Base-by-base conservation (phyloP, 106 monocot species). In the Allium cepa region DNA sequence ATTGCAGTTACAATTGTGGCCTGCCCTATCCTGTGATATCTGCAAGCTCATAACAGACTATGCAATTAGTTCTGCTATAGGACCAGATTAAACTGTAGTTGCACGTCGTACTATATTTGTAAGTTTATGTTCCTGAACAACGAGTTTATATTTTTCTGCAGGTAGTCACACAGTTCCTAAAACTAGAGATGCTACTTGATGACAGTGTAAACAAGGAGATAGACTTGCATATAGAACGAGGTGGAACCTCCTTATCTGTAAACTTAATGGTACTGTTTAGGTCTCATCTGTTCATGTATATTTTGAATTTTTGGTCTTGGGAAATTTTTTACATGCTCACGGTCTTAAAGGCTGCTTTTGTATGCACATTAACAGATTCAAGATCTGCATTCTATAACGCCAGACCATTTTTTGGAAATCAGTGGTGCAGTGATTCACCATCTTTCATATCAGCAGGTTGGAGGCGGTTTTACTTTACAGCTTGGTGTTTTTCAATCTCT, bases 401-500 rank as follows among this genome's bases (percentile, higher is more conserved):
- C 94, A 70, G 76, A 95, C 78, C 73, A 83, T 53, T 95, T 95
- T 64, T 64, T 95, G 68, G 94, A 95, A 85, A 77, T 95, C 45
- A 95, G 94, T 81, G 94, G 94, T 69, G 94, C 87, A 47, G 88
- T 88, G 17, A 77, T 95, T 60, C 94, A 91, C 62, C 85, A 87
- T 53, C 94, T 95, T 68, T 95, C 94, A 11, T 95, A 95, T 79
- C 94, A 95, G 75, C 94, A 95, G 88, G 94, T 88, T 69, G 15
- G 46, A 69, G 28, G 9, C 51, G 12, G 11, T 51, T 53, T 69
- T 8, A 55, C 36, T 2, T 56, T 56, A 69, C 1, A 36, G 36
- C 13, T 4, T 67, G 26, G 13, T 69, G 28, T 36, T 46, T 67
- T 51, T 67, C 16, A 47, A 47, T 47, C 45, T 14, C 4, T 46